A percentile compares a stretch with the other conserved stretches of the same genome.
phyloP scores from a whole-genome alignment of 768 basidiomycete genomes.

The Phanerodontia chrysosporium region DNA sequence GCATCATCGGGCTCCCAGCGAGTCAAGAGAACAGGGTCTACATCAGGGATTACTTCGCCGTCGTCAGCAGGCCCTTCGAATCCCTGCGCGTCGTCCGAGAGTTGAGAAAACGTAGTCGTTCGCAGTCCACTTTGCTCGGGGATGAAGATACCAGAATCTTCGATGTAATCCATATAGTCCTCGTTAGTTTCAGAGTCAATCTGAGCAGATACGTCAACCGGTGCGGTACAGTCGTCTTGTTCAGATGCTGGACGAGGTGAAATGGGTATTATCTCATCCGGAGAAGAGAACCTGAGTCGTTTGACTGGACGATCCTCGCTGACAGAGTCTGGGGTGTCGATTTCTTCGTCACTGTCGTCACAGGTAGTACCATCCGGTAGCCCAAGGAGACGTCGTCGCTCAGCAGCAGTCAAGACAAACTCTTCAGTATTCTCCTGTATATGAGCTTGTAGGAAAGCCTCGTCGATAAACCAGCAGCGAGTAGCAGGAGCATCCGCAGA shows the following conservation, averaged over 20 bases:
- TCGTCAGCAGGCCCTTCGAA: conserved; percentile 18
- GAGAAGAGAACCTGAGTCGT: background rate
- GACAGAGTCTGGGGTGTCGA: background rate
- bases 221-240: no score
- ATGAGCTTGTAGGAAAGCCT: background rate
- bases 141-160: conserved; percentile 21
- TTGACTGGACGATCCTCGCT: background rate
- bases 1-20: background rate
- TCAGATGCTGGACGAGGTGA: background rate
- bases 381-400: conserved; percentile 30
- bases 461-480: background rate
- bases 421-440: conserved; percentile 19
- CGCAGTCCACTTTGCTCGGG: background rate
- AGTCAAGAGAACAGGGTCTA: conserved; percentile 16
- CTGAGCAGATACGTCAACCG: no score
- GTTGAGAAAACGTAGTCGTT: conserved; percentile 5
- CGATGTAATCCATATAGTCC: conserved; percentile 1
- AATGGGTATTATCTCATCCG: background rate
- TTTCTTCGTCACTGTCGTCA: conserved; percentile 1
- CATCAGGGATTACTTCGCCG: conserved; percentile 19
- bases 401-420: conserved; percentile 39
- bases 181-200: no score
- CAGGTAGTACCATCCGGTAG: background rate
- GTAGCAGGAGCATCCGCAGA: background rate
- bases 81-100: conserved; percentile 18